Evolutionary conservation across 2,329 filamentous ascomycete species (phyloP).

Genomic region (Aspergillus awamori): DNA sequence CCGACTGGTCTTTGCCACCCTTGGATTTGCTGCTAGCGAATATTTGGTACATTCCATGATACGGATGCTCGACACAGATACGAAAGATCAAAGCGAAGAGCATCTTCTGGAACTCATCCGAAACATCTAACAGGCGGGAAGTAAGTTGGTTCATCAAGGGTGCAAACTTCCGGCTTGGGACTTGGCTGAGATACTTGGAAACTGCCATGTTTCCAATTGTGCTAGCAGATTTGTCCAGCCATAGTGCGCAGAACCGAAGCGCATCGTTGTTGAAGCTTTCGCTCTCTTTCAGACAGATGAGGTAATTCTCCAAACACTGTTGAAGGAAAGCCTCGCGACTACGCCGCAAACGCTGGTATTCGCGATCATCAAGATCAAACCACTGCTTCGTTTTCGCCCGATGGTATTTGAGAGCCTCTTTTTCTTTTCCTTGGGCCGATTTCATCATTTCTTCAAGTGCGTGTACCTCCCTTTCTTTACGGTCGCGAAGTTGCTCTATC

Average conservation of each 20-base stretch:
- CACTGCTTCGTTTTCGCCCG: constrained; percentile 78
- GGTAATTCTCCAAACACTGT: constrained; percentile 88
- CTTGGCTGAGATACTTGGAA: constrained; percentile 66
- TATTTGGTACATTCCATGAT: constrained; percentile 96
- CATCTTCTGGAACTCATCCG: constrained; percentile 72
- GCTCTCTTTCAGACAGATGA: constrained; percentile 79
- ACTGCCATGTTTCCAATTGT: constrained; percentile 77
- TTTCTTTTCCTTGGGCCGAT: constrained; percentile 54
- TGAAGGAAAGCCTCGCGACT: constrained; percentile 82
- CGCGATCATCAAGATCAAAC: constrained; percentile 86
- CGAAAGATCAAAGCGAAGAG: constrained; percentile 73
- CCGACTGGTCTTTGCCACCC: constrained; percentile 70
- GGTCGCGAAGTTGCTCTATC: constrained; percentile 75
- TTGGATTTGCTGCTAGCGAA: constrained; percentile 77
- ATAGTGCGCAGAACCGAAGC: constrained; percentile 88
- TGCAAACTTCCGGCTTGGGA: constrained; percentile 91
- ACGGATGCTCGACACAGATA: constrained; percentile 91
- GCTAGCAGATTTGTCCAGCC: constrained; percentile 84
- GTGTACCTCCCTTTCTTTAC: constrained; percentile 77
- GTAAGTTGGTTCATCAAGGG: constrained; percentile 93
- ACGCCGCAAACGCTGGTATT: constrained; percentile 76
- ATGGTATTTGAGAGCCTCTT: constrained; percentile 61
- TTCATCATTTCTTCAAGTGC: constrained; percentile 68
- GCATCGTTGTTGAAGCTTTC: constrained; percentile 89
- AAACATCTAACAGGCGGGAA: constrained; percentile 78